Evolutionary conservation across 139 green algal species (phyloP).

Genomic region (Yamagishiella unicocca): DNA sequence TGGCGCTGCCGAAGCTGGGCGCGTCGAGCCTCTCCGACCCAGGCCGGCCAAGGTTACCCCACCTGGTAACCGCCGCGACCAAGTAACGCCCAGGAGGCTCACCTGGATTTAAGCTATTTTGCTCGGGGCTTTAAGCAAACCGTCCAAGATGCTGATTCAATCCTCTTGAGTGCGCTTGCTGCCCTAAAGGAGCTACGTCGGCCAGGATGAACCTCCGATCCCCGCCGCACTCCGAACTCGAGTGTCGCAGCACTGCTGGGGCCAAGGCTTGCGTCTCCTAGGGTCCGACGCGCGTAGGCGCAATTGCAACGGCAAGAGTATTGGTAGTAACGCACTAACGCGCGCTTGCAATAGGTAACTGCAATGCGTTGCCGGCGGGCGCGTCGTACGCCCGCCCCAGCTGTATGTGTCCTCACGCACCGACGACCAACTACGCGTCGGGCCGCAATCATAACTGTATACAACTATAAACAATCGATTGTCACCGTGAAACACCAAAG

Average conservation of each 20-base stretch:
- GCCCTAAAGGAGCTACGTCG: neutral
- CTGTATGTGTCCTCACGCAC: neutral
- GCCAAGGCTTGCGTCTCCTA: neutral
- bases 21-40: neutral
- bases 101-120: neutral
- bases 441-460: too few species aligned
- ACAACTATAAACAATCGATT: too few species aligned
- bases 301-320: neutral
- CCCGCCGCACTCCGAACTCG: too few species aligned
- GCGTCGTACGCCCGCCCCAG: neutral
- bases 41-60: neutral
- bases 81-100: constrained; percentile 8
- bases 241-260: neutral
- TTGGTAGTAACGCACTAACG: neutral
- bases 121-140: neutral
- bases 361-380: neutral
- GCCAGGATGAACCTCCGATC: neutral
- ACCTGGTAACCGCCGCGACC: neutral
- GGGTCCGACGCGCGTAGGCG: too few species aligned
- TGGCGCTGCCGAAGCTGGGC: too few species aligned
- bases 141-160: neutral
- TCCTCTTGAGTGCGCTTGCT: neutral
- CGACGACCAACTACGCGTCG: neutral
- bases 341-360: neutral
- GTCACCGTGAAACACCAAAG: neutral